Evolutionary conservation across 306 rosid genomes (phyloP), one percentile per base, ranked within the genome.

Genomic region (Rosa persica): DNA sequence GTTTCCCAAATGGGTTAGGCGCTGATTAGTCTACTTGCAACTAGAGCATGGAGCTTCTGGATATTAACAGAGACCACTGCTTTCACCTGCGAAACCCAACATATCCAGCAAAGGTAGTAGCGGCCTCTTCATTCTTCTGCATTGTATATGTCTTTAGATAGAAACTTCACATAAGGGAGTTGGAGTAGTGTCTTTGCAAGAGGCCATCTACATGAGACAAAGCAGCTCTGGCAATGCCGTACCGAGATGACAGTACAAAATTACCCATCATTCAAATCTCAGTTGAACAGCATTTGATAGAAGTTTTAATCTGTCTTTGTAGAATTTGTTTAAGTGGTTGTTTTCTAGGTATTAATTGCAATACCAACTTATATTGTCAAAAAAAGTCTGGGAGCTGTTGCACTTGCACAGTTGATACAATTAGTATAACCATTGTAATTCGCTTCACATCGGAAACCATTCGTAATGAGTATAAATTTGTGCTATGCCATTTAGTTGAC

Each of bases 1-100:
- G 47, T 69, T 69, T 83, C 75, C 46, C 47, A 74, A 66, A 43
- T 79, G 51, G 49, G 78, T 72, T 76, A 79, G 83, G 51, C 23
- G 72, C 51, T 48, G 46, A 40, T 22, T 55, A 23, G 27, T 74
- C 61, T 57, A 74, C 58, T 10, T 48, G 65, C 30, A 38, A 72
- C 60, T 60, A 47, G 57, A 65, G 78, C 49, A 74, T 66, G 67
- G 72, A 43, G 58, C 36, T 49, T 75, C 70, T 66, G 72, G 83
- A 67, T 75, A 17, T 30, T 19, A 60, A 23, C 69, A 43, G 44
- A 72, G 70, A 84, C 69, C 8, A 5, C 80, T 19, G 22, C 44
- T 60, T 49, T 76, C 72, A 60, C 74, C 61, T 74, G 69, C 82
- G 4, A 23, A 44, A 48, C 87, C 57, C 74, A n/a, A 71, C 73